Conservation (phyloP, 2,329 filamentous ascomycete genomes). For the Penicillium capsulatum region DNA sequence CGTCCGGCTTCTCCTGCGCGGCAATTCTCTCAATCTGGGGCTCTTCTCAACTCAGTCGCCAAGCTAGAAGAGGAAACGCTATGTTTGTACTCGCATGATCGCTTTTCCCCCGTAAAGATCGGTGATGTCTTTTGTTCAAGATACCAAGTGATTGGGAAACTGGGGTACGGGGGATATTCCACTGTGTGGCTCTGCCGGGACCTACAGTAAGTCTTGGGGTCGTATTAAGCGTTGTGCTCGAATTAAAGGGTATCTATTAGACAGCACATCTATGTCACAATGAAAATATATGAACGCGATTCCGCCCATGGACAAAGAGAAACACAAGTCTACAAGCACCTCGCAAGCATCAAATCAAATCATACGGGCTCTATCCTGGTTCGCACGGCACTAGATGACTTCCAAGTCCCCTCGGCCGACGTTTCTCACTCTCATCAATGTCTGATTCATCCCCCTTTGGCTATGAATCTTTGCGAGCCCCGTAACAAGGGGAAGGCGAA, state of each 20-base stretch:
- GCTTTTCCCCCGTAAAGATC: constrained; percentile 12
- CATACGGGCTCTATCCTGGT: constrained; percentile 18
- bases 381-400: constrained; percentile 19
- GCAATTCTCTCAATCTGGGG: not conserved
- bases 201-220: constrained; percentile 7
- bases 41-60: constrained; percentile 3
- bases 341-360: constrained; percentile 14
- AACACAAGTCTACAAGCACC: constrained; percentile 17
- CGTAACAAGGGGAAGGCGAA: constrained; percentile 6
- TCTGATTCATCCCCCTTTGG: constrained; percentile 24
- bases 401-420: constrained; percentile 15
- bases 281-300: constrained; percentile 15
- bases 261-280: constrained; percentile 10
- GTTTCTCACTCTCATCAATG: constrained; percentile 16
- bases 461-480: constrained; percentile 21
- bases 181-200: constrained; percentile 15
- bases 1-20: constrained; percentile 2
- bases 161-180: constrained; percentile 12
- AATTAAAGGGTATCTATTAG: constrained; percentile 5
- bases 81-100: constrained; percentile 7
- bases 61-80: constrained; percentile 17
- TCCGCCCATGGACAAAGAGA: constrained; percentile 13
- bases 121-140: constrained; percentile 13
- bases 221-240: not conserved
- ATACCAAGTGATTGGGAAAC: constrained; percentile 14